Evolutionary conservation across 164 flowering plant genomes (phyloP).

Genomic region (Sedum album): DNA sequence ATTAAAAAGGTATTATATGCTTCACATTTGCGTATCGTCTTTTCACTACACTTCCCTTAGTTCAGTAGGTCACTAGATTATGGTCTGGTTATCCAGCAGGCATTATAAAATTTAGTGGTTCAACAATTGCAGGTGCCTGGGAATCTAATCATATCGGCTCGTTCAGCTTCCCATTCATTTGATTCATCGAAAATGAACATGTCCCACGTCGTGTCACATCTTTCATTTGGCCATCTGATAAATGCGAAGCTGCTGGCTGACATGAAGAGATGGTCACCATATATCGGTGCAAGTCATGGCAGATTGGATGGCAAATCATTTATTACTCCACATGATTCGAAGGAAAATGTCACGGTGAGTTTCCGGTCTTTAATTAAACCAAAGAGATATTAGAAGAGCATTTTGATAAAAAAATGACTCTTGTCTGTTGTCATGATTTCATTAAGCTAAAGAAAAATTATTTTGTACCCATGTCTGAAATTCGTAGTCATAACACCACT

Average conservation of each 20-base stretch:
- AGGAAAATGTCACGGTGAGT: constrained; percentile 88
- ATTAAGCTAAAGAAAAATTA: background rate
- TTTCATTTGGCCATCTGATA: constrained; percentile 76
- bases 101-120: background rate
- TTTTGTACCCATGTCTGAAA: background rate
- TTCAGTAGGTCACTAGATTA: background rate
- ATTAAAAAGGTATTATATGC: constrained; percentile 68
- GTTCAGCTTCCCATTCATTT: too few species aligned
- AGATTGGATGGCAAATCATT: constrained; percentile 55
- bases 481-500: background rate
- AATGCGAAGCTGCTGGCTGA: constrained; percentile 52
- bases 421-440: background rate
- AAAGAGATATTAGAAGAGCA: background rate
- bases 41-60: background rate
- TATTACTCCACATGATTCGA: constrained; percentile 47
- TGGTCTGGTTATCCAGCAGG: background rate
- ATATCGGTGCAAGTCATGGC: too few species aligned
- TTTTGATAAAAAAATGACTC: background rate
- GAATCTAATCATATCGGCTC: too few species aligned
- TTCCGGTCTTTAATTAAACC: background rate
- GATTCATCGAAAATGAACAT: too few species aligned
- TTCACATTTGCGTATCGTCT: background rate
- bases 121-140: constrained; percentile 81
- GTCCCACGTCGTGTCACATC: constrained; percentile 57
- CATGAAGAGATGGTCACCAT: too few species aligned